A percentile compares a stretch with the other conserved stretches of the same genome.
Conservation (phyloP, 1,139 yeast genomes). For the Lodderomyces pseudojiufengensis region DNA sequence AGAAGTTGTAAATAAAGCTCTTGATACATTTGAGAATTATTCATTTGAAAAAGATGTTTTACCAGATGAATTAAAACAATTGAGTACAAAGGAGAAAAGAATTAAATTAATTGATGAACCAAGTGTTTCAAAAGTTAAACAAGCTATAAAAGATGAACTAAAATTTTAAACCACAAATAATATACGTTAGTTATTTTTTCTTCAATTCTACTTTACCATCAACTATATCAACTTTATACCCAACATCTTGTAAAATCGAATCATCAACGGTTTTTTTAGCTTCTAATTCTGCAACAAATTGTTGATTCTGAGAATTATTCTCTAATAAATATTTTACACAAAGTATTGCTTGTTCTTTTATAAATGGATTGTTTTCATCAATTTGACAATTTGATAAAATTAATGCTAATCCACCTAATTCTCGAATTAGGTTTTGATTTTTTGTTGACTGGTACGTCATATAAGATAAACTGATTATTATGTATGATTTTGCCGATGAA, state of each 20-base stretch:
- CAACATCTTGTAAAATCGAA: slow-evolving; percentile 34
- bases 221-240: slow-evolving; percentile 35
- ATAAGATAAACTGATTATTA: slow-evolving; percentile 59
- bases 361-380: slow-evolving; percentile 84
- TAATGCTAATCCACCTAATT: slow-evolving; percentile 63
- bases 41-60: slow-evolving; percentile 84
- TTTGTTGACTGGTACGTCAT: slow-evolving; percentile 48
- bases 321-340: slow-evolving; percentile 69
- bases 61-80: slow-evolving; percentile 78
- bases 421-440: slow-evolving; percentile 67
- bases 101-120: slow-evolving; percentile 72
- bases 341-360: slow-evolving; percentile 79
- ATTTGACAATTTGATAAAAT: slow-evolving; percentile 78
- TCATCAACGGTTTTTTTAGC: slow-evolving; percentile 35
- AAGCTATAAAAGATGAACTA: slow-evolving; percentile 68
- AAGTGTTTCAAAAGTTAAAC: slow-evolving; percentile 68
- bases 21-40: slow-evolving; percentile 62
- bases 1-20: slow-evolving; percentile 86
- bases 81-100: slow-evolving; percentile 71
- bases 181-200: neutral
- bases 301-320: slow-evolving; percentile 65
- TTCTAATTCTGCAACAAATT: slow-evolving; percentile 56
- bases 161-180: slow-evolving; percentile 12
- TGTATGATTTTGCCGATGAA: slow-evolving; percentile 57
- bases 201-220: slow-evolving; percentile 30